Evolutionary conservation across 1,139 yeast species (phyloP).

Genomic region (Geotrichum macrosporum): DNA sequence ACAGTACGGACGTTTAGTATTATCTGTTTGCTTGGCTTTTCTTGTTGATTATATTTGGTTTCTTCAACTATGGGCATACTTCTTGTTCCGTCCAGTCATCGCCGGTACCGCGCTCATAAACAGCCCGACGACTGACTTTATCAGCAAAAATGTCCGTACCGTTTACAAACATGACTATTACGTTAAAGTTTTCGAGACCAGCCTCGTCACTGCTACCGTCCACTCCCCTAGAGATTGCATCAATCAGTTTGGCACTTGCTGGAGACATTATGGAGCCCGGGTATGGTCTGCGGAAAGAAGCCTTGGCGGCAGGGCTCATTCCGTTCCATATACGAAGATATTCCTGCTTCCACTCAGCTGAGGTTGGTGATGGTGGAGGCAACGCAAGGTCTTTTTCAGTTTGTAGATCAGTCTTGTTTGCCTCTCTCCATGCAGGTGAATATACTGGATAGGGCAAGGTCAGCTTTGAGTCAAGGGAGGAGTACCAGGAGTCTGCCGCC

Average conservation of each 20-base stretch:
- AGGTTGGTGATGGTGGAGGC: conserved; percentile 52
- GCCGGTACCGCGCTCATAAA: conserved; percentile 45
- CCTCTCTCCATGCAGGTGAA: conserved; percentile 52
- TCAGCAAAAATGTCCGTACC: conserved; percentile 65
- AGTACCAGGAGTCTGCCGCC: too few relatives aligned
- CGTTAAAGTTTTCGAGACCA: conserved; percentile 66
- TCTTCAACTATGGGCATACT: conserved; percentile 82
- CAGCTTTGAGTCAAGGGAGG: too few relatives aligned
- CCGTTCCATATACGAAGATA: conserved; percentile 59
- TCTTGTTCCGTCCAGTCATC: conserved; percentile 75
- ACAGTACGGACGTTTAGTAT: too few relatives aligned
- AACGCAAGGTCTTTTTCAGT: too few relatives aligned
- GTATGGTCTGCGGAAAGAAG: conserved; percentile 65
- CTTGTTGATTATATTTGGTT: too few relatives aligned
- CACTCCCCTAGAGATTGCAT: conserved; percentile 76
- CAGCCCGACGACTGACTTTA: conserved; percentile 23
- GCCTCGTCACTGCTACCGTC: conserved; percentile 71
- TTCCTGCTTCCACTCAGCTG: conserved; percentile 64
- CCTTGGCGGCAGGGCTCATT: conserved; percentile 55
- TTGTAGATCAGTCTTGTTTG: conserved; percentile 8
- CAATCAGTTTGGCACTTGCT: conserved; percentile 54
- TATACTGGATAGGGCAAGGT: conserved; percentile 7
- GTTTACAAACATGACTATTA: conserved; percentile 65
- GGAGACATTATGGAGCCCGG: conserved; percentile 60
- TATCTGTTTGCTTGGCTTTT: too few relatives aligned